Base-by-base conservation (phyloP, 192 early-diverging fungal genomes). In the Podila clonocystis region DNA sequence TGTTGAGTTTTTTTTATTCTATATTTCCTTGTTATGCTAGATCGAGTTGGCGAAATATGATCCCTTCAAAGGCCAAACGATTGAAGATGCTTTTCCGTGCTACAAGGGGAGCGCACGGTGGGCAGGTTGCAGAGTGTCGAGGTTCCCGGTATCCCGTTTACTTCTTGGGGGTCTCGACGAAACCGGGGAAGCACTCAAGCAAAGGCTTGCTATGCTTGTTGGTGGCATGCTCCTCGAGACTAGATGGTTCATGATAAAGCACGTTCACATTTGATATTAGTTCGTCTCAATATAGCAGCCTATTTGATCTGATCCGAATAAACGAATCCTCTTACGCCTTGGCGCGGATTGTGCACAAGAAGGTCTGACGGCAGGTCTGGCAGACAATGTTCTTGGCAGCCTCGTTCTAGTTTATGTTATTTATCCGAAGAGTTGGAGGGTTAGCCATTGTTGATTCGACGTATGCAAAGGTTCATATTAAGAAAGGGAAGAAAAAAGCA, bases 311-410 rank as follows among this genome's bases (percentile, higher is more conserved):
- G 41, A 45, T 45, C 11, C 15, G 41, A 45, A 45, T 45, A 45
- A 15, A 45, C 41, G 8, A 30, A 38, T n/a, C 15, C 11, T 38
- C 87, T 85, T 87, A 87, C 88, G 89, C 88, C 83, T 92, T 92
- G 62, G 88, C 77, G 50, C 92, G 85, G 65, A 90, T 84, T 12
- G 94, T 97, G 84, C 93, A 91, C 60, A 97, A 82, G 83, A 97
- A 97, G 20, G 93, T 92, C 72, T 92, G 91, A 49, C 88, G 82
- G 88, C 96, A 97, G 17, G 90, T 85, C 61, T 86, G 73, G 86
- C 96, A 97, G 36, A 92, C 85, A 69, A 93, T 89, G 72, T 75
- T 94, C 83, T 93, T 95, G 33, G 96, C 95, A 33, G 88, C 87
- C 68, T 94, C 91, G 80, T 97, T 97, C 92, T 90, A 82, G n/a